Percentiles rank a stretch among this genome's conserved stretches.
Conservation (phyloP, 257 asterid species). For the Mitragyna speciosa region DNA sequence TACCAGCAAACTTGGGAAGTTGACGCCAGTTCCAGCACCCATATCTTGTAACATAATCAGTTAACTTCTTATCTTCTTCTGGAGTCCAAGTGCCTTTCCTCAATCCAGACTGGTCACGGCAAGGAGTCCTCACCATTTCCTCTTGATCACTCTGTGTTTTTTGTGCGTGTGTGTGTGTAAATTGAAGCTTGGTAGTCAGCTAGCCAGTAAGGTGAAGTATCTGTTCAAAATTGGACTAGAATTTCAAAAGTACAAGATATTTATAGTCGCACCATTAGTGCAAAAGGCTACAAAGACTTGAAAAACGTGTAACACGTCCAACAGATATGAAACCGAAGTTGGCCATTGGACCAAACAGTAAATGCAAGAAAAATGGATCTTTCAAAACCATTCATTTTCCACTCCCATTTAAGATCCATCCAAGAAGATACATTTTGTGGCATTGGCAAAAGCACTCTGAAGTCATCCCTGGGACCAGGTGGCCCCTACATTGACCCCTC, state of each 20-base stretch:
- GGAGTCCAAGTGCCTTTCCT: conserved; percentile 58
- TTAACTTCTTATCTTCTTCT: conserved; percentile 48
- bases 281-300: neutral
- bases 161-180: neutral
- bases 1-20: conserved; percentile 47
- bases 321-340: neutral
- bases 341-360: neutral
- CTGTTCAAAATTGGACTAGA: neutral
- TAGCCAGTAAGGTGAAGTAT: neutral
- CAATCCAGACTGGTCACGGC: conserved; percentile 32
- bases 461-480: neutral
- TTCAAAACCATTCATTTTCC: neutral
- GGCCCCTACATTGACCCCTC: neutral
- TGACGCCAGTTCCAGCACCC: conserved; percentile 60
- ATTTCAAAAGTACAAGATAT: neutral
- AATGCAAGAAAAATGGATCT: neutral
- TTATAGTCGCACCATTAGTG: neutral
- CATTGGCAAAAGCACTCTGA: neutral
- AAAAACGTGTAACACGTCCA: conserved; percentile 4
- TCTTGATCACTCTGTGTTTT: neutral
- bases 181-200: neutral
- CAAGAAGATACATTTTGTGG: neutral
- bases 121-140: conserved; percentile 32
- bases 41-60: conserved; percentile 34
- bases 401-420: neutral